These are phyloP conservation scores for Fusarium acutatum DNA, from an alignment of 2,329 filamentous ascomycete genomes.

Conservation along the genomic window DNA sequence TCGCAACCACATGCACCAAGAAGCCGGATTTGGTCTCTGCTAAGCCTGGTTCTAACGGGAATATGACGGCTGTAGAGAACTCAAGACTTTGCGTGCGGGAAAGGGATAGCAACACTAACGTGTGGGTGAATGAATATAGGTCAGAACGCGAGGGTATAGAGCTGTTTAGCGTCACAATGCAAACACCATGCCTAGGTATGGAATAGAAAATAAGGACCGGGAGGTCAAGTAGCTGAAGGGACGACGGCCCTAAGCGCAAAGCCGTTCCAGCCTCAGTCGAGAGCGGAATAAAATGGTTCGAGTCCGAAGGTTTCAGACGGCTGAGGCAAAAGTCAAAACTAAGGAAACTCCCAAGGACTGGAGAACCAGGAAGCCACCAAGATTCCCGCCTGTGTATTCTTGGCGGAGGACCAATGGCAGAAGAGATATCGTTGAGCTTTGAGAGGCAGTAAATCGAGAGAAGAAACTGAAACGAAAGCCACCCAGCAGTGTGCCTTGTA, in stretches of 20 bases:
- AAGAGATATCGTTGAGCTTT: conserved; percentile 4
- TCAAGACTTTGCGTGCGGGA: conserved; percentile 1
- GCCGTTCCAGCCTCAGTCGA: not conserved
- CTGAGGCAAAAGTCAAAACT: conserved; percentile 14
- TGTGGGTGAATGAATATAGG: not conserved
- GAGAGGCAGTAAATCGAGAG: not conserved
- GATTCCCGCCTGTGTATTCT: not conserved
- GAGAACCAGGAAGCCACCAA: not conserved
- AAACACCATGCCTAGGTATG: not conserved
- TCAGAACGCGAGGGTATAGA: not conserved
- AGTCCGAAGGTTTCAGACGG: not conserved
- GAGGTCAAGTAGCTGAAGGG: not conserved
- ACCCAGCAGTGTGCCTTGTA: not conserved
- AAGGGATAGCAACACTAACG: not conserved
- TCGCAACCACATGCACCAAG: conserved; percentile 20
- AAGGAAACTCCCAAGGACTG: conserved; percentile 1
- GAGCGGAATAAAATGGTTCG: conserved; percentile 1
- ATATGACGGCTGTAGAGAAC: conserved; percentile 21
- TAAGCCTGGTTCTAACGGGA: conserved; percentile 24
- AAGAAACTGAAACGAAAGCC: not conserved
- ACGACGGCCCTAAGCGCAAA: not conserved
- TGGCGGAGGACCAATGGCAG: not conserved
- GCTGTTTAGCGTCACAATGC: not conserved
- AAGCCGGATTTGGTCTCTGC: conserved; percentile 37
- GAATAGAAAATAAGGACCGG: not conserved